These are phyloP conservation scores for Reutealis trisperma DNA, from an alignment of 345 rosid species.

Conservation along the genomic window DNA sequence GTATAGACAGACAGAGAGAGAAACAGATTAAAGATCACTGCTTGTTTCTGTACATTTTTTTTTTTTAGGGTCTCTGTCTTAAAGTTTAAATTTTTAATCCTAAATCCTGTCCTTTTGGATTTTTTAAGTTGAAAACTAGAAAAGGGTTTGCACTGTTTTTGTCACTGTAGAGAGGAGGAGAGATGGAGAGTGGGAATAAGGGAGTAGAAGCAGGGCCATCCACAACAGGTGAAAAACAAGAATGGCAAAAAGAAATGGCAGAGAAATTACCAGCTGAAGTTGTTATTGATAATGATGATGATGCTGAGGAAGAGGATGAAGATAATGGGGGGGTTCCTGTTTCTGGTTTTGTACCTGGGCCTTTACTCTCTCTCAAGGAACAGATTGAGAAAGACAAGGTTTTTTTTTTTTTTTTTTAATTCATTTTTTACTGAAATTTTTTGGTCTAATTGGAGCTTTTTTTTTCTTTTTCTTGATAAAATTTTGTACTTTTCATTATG, in stretches of 20 bases:
- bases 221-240: constrained; percentile 12
- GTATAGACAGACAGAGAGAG: not conserved
- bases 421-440: not conserved
- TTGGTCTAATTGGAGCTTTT: not conserved
- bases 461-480: not conserved
- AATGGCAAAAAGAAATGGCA: constrained; percentile 1
- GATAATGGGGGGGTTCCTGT: constrained; percentile 26
- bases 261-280: constrained; percentile 13
- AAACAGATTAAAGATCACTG: not conserved
- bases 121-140: not conserved
- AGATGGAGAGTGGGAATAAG: constrained; percentile 21
- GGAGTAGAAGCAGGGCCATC: constrained; percentile 29
- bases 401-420: not conserved
- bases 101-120: not conserved
- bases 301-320: constrained; percentile 27
- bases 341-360: constrained; percentile 50
- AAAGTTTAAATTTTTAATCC: not conserved
- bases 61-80: not conserved
- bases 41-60: not conserved
- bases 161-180: constrained; percentile 5
- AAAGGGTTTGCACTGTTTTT: not conserved
- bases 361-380: constrained; percentile 55
- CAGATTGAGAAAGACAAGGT: constrained; percentile 66
- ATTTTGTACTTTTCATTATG: not conserved
- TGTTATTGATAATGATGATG: constrained; percentile 14